Percentiles rank a stretch among this genome's conserved stretches.
Evolutionary conservation across 495 filamentous ascomycete genomes (phyloP).

Genomic region (Tuber brumale): DNA sequence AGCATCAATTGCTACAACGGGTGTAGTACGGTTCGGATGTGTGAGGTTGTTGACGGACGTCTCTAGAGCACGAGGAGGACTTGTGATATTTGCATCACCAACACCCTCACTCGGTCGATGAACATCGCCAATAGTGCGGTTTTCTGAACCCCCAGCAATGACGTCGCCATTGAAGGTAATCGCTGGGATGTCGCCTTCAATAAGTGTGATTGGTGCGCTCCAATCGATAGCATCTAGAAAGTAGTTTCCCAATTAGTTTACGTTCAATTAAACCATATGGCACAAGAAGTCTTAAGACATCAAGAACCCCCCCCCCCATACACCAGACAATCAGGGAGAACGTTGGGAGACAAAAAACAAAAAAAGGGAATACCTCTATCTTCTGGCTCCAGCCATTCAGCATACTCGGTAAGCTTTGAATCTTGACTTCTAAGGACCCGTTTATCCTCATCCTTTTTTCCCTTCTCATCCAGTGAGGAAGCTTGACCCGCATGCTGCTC

Average conservation of each 20-base stretch:
- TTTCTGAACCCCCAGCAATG: background rate
- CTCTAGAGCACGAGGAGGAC: conserved; percentile 4
- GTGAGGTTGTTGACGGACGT: background rate
- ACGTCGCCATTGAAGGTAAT: background rate
- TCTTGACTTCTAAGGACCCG: conserved; percentile 39
- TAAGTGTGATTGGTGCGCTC: conserved; percentile 2
- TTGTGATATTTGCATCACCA: conserved; percentile 20
- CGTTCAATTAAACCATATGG: background rate
- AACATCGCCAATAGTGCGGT: background rate
- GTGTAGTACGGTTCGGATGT: background rate
- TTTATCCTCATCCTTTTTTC: conserved; percentile 36
- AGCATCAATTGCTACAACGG: conserved; percentile 4
- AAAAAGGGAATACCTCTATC: conserved; percentile 6
- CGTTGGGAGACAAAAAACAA: background rate
- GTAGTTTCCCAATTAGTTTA: background rate
- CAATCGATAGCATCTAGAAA: conserved; percentile 5
- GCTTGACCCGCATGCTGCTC: conserved; percentile 13
- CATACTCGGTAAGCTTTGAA: conserved; percentile 30
- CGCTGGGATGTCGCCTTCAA: background rate
- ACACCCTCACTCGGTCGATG: background rate
- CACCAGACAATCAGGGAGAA: background rate
- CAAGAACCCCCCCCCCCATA: background rate
- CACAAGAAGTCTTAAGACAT: background rate
- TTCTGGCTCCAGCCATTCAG: conserved; percentile 35
- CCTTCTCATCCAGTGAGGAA: conserved; percentile 24